These are phyloP conservation scores for Blastomyces parvus DNA, from an alignment of 2,329 filamentous ascomycete species.

Conservation along the genomic window DNA sequence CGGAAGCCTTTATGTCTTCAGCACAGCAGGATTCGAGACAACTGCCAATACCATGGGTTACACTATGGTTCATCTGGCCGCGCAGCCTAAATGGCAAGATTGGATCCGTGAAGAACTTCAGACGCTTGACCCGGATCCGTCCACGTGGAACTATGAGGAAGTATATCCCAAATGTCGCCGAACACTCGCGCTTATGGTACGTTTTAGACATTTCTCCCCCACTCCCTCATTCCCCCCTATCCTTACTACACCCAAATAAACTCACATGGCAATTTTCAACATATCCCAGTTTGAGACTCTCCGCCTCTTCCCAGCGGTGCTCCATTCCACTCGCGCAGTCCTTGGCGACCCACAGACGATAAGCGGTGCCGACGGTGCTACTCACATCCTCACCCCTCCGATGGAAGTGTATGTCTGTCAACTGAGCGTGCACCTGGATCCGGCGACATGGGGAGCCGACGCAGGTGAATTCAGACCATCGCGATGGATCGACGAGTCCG, in stretches of 20 bases:
- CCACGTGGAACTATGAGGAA: conserved; percentile 33
- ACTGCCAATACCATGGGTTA: conserved; percentile 45
- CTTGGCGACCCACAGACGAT: conserved; percentile 23
- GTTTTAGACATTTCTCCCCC: conserved; percentile 2
- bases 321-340: conserved; percentile 31
- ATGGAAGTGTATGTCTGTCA: conserved; percentile 31
- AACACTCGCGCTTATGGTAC: conserved; percentile 42
- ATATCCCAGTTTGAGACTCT: conserved; percentile 32
- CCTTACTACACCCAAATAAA: not conserved
- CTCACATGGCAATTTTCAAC: no score
- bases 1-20: conserved; percentile 42
- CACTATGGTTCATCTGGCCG: conserved; percentile 39
- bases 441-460: conserved; percentile 25
- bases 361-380: conserved; percentile 17
- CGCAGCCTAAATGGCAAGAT: conserved; percentile 41
- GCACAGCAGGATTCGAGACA: conserved; percentile 40
- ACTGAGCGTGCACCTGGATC: conserved; percentile 23
- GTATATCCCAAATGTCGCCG: conserved; percentile 39
- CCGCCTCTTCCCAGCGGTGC: conserved; percentile 34
- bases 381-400: conserved; percentile 26
- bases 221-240: no score
- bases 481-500: conserved; percentile 31
- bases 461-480: conserved; percentile 31
- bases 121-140: conserved; percentile 21
- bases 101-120: conserved; percentile 44